Base-by-base conservation (phyloP, 2,329 filamentous ascomycete species). In the Whalleya microplaca region DNA sequence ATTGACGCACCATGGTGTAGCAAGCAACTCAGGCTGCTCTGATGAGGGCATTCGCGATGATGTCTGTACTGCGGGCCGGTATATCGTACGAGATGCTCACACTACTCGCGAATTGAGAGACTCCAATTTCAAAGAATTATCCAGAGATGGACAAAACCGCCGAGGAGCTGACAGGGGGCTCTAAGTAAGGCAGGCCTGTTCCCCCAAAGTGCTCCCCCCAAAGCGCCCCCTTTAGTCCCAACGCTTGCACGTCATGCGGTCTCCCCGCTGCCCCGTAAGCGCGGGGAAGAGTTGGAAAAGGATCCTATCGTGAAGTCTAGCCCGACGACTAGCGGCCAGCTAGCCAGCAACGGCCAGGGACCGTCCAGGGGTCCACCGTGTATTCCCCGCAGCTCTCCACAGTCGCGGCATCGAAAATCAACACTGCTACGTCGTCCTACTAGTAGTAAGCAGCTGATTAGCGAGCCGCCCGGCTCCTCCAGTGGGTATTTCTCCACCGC, bases 31-130 rank as follows among this genome's bases (percentile, higher is more conserved):
- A 53, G 64, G 48, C 54, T 65, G 64, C 56, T 67, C 66, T 58
- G 65, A 56, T 66, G 69, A 71, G 65, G 69, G 64, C 69, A 72
- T 72, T 71, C 69, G 66, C 63, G 63, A 64, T 43, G 56, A 55
- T 54, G 60, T 64, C 46, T 55, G 53, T 57, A 45, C 43, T 50
- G 29, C 41, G 4, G 43, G 47, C 20, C 42, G 45, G 21, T 44
- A 48, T 45, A 32, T 55, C 48, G 46, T 54, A 43, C 55, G 41
- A 32, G 56, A 55, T 50, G 45, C 46, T 56, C 41, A 59, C 52
- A 44, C 40, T 16, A 48, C 60, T 53, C 45, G 51, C 55, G 44
- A 53, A 55, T 43, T 16, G 58, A 23, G 19, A 41, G 56, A 55
- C 53, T 60, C 64, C 48, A 61, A 57, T 42, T 51, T 49, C 27